Evolutionary conservation across 2,329 filamentous ascomycete genomes (phyloP).

Genomic region (Claviceps maximensis): DNA sequence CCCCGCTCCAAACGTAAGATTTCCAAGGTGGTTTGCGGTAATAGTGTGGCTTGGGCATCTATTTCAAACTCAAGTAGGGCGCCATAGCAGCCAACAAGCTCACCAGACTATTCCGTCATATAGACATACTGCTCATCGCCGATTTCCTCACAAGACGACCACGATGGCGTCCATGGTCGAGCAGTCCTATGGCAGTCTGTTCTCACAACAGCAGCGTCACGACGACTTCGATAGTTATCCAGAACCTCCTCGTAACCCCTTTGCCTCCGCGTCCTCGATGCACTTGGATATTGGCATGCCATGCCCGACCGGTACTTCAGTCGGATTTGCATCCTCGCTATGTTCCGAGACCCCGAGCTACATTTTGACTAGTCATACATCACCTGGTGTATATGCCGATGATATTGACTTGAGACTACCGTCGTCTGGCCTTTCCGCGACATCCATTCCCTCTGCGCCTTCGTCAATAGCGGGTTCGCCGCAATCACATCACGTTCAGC

Average conservation of each 20-base stretch:
- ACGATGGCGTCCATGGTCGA: constrained; percentile 4
- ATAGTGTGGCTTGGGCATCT: not conserved
- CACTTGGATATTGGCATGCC: constrained; percentile 37
- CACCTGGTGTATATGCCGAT: constrained; percentile 36
- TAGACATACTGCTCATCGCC: not conserved
- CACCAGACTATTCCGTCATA: too few species aligned
- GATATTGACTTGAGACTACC: constrained; percentile 37
- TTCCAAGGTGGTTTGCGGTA: not conserved
- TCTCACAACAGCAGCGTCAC: constrained; percentile 15
- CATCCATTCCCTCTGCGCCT: constrained; percentile 48
- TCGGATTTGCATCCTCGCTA: constrained; percentile 33
- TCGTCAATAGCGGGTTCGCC: constrained; percentile 58
- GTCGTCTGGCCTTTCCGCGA: constrained; percentile 46
- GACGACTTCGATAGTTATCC: constrained; percentile 34
- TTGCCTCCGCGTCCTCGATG: constrained; percentile 29
- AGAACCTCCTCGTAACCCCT: constrained; percentile 26
- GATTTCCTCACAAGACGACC: not conserved
- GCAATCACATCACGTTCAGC: constrained; percentile 45
- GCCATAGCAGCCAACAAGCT: not conserved
- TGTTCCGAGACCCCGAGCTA: constrained; percentile 33
- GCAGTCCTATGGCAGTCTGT: constrained; percentile 1
- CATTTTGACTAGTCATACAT: constrained; percentile 33
- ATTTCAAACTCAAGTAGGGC: not conserved
- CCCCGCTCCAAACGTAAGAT: not conserved
- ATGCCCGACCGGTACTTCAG: constrained; percentile 15